These are phyloP conservation scores for Tolypocladium tropicale DNA, from an alignment of 2,329 filamentous ascomycete species.

Conservation along the genomic window DNA sequence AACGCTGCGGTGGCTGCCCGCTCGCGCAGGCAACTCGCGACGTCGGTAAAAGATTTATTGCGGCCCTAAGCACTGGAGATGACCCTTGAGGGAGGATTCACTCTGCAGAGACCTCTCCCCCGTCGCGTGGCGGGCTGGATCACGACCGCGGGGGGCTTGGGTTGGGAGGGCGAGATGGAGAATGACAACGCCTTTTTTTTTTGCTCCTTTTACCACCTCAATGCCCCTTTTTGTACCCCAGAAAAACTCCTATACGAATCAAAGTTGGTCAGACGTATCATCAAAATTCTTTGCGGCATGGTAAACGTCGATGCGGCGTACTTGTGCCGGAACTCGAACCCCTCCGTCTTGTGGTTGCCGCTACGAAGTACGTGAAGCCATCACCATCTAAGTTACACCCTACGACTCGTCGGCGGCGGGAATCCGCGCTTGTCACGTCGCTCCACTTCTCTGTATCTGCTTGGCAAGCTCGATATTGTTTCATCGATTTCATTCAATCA, in stretches of 20 bases:
- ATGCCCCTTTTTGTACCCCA: neutral
- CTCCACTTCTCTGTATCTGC: neutral
- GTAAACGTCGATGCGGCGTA: neutral
- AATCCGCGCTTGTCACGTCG: neutral
- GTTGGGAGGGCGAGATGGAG: conserved; percentile 44
- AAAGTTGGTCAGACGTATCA: no score
- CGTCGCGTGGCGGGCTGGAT: conserved; percentile 62
- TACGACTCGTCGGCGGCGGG: no score
- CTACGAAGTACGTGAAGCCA: conserved; percentile 3
- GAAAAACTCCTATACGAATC: neutral
- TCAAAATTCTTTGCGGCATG: no score
- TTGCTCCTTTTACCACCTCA: conserved; percentile 12
- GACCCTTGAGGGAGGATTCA: conserved; percentile 61
- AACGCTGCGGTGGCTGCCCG: conserved; percentile 56
- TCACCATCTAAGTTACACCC: conserved; percentile 4
- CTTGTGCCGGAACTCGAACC: neutral
- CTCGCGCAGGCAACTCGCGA: conserved; percentile 60
- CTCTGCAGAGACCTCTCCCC: conserved; percentile 63
- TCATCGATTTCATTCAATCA: neutral
- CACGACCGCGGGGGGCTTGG: conserved; percentile 54
- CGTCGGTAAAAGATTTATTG: conserved; percentile 27
- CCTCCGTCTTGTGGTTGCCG: neutral
- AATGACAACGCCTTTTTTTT: conserved; percentile 34
- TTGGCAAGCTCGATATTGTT: neutral
- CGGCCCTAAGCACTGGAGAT: conserved; percentile 58